Conservation (phyloP, 2,329 filamentous ascomycete genomes). For the Intubia oerlemansii region DNA sequence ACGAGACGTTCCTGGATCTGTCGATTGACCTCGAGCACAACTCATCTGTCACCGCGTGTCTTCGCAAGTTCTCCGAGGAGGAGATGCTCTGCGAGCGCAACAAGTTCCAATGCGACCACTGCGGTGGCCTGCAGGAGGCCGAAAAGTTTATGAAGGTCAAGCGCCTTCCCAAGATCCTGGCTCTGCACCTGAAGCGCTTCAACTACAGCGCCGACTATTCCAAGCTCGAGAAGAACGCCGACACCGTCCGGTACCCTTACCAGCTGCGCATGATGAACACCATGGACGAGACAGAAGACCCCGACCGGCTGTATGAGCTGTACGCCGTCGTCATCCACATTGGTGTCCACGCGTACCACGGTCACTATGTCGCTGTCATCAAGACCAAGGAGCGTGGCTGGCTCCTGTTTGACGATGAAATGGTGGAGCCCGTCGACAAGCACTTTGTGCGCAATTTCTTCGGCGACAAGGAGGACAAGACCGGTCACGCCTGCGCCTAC, state of each 20-base stretch:
- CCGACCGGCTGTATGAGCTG: constrained; percentile 82
- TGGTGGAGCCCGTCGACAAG: constrained; percentile 96
- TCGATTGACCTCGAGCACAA: constrained; percentile 93
- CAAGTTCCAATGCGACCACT: constrained; percentile 97
- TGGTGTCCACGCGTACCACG: constrained; percentile 87
- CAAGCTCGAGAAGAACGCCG: constrained; percentile 85
- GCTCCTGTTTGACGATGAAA: constrained; percentile 93
- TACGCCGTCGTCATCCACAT: constrained; percentile 97
- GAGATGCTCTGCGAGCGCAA: constrained; percentile 98
- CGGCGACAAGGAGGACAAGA: constrained; percentile 35
- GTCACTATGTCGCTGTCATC: constrained; percentile 93
- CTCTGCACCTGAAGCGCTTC: constrained; percentile 87
- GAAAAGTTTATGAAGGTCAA: constrained; percentile 99
- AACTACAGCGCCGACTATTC: constrained; percentile 96
- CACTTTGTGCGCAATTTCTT: constrained; percentile 95
- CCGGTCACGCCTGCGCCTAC: constrained; percentile 77
- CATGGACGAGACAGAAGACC: constrained; percentile 83
- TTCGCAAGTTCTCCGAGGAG: constrained; percentile 90
- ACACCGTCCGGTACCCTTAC: constrained; percentile 91
- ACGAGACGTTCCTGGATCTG: constrained; percentile 88
- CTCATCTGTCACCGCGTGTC: constrained; percentile 84
- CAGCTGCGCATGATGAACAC: constrained; percentile 95
- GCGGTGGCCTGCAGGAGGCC: constrained; percentile 86
- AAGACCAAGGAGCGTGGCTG: constrained; percentile 93
- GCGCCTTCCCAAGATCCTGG: constrained; percentile 72